phyloP scores from a whole-genome alignment of 2,329 filamentous ascomycete species.

The Esteya vermicola region DNA sequence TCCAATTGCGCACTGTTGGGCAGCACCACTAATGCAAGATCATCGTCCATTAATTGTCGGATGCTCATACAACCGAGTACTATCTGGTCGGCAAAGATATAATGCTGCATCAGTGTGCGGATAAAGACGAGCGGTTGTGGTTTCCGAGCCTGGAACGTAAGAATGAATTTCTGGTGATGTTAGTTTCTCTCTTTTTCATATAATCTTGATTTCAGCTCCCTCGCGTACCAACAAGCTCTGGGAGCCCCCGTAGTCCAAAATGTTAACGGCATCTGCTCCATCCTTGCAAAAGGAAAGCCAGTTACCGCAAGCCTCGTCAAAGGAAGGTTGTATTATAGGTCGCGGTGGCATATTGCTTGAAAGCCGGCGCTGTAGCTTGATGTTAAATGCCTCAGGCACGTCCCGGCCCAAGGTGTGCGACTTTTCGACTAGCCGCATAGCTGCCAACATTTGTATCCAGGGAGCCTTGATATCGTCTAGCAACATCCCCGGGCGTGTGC shows the following conservation, averaged over 20 bases:
- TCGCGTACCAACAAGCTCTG: conserved; percentile 55
- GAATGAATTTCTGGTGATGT: conserved; percentile 50
- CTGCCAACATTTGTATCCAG: conserved; percentile 34
- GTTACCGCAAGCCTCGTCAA: conserved; percentile 56
- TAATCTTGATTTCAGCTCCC: no score
- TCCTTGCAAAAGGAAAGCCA: conserved; percentile 60
- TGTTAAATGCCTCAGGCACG: conserved; percentile 71
- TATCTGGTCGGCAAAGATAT: conserved; percentile 59
- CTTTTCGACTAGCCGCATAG: conserved; percentile 41
- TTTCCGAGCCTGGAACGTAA: conserved; percentile 60
- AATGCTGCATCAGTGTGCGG: conserved; percentile 61
- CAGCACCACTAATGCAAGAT: conserved; percentile 64
- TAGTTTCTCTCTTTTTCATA: no score
- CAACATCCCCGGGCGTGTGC: conserved; percentile 28
- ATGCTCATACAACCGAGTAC: conserved; percentile 55
- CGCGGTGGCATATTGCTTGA: conserved; percentile 89
- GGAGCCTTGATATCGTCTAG: conserved; percentile 32
- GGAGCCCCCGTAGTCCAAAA: conserved; percentile 53
- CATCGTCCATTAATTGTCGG: conserved; percentile 64
- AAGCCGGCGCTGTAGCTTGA: conserved; percentile 78
- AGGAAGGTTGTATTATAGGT: conserved; percentile 67
- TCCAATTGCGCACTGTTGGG: conserved; percentile 59
- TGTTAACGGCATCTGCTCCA: conserved; percentile 51
- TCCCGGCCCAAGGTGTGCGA: conserved; percentile 48
- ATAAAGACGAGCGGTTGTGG: conserved; percentile 77